phyloP scores from a whole-genome alignment of 2,329 filamentous ascomycete species.

The Magnaporthales sp. region DNA sequence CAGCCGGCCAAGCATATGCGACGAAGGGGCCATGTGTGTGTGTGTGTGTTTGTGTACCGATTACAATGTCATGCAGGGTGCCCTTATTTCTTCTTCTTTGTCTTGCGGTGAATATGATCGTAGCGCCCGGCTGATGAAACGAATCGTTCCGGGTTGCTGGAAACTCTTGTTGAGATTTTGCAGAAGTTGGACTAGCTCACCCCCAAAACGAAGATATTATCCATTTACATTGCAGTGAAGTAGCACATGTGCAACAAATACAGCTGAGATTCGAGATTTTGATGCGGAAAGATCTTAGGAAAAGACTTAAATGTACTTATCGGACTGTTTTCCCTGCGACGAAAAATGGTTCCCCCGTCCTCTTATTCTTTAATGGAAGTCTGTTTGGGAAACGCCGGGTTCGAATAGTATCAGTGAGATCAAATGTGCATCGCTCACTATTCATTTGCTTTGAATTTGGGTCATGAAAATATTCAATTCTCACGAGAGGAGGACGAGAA shows the following conservation, averaged over 20 bases:
- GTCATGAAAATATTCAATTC: not conserved
- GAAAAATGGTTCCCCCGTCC: too few relatives aligned
- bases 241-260: not conserved
- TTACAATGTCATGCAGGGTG: not conserved
- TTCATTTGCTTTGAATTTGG: not conserved
- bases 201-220: not conserved
- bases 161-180: not conserved
- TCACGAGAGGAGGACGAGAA: not conserved
- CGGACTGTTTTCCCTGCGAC: too few relatives aligned
- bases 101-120: not conserved
- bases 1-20: not conserved
- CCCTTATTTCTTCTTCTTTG: not conserved
- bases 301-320: too few relatives aligned
- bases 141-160: not conserved
- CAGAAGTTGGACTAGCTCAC: not conserved
- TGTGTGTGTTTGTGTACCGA: not conserved
- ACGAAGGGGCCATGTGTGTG: not conserved
- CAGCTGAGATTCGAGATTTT: not conserved
- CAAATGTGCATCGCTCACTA: not conserved
- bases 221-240: not conserved
- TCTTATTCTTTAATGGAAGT: not conserved
- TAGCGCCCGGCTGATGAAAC: not conserved
- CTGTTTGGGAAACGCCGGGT: not conserved
- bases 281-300: too few relatives aligned
- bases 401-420: not conserved